Evolutionary conservation across 2,329 filamentous ascomycete species (phyloP).

Genomic region (Clarireedia sp.): DNA sequence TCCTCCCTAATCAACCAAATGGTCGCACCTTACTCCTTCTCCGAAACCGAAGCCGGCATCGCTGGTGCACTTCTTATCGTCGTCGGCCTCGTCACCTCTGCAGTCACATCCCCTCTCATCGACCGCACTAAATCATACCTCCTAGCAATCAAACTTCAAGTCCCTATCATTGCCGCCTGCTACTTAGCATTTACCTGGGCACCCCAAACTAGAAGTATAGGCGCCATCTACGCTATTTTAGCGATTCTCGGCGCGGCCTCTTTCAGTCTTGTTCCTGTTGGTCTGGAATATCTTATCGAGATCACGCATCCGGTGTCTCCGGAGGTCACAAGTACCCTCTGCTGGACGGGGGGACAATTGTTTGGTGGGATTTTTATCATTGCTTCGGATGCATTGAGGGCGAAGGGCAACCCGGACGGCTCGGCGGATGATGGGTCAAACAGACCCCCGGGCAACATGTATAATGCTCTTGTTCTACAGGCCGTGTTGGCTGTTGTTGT

Average conservation of each 20-base stretch:
- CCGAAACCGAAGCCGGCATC: constrained; percentile 77
- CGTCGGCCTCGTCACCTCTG: constrained; percentile 71
- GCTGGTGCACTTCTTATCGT: constrained; percentile 84
- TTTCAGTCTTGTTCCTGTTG: constrained; percentile 76
- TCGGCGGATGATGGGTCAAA: constrained; percentile 35
- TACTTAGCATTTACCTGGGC: constrained; percentile 82
- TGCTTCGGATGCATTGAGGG: constrained; percentile 67
- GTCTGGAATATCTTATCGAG: constrained; percentile 80
- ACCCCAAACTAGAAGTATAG: constrained; percentile 47
- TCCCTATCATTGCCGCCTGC: constrained; percentile 63
- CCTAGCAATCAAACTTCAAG: constrained; percentile 59
- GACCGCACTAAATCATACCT: constrained; percentile 80
- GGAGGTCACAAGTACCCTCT: constrained; percentile 74
- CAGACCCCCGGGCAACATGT: constrained; percentile 64
- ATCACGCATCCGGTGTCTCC: constrained; percentile 80
- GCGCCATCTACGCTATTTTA: constrained; percentile 67
- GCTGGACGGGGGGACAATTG: constrained; percentile 82
- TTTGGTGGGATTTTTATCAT: constrained; percentile 80
- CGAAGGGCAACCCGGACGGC: constrained; percentile 24
- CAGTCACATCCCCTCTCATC: constrained; percentile 70
- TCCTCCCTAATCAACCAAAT: constrained; percentile 88
- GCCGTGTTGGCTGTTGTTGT: constrained; percentile 60
- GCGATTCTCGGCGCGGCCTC: constrained; percentile 69
- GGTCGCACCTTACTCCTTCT: constrained; percentile 76
- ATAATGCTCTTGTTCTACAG: constrained; percentile 67